Base-by-base conservation (phyloP, 2,329 filamentous ascomycete species). In the Phialocephala subalpina region DNA sequence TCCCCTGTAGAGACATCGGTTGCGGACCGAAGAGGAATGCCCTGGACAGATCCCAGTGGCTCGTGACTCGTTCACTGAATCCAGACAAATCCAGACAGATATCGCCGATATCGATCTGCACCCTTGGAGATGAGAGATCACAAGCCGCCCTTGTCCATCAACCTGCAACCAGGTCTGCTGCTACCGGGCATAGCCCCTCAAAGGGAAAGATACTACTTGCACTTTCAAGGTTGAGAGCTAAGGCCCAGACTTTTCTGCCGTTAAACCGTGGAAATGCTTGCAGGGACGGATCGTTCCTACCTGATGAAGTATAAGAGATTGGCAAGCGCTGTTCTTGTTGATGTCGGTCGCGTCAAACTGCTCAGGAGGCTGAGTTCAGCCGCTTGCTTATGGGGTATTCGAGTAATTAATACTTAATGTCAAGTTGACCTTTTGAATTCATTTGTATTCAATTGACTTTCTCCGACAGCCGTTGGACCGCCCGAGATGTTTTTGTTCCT, bases 111-210 rank as follows among this genome's bases (percentile, higher is more conserved):
- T 53, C 49, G 49, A 53, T 53, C 49, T 53, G 11, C 49, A 27
- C 27, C 49, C 25, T n/a, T 53, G 49, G 49, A 53, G 49, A 53
- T 29, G 49, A 53, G 49, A 53, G 49, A 53, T 53, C 49, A 53
- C 49, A 53, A 53, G 25, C 25, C 18, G 25, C n/a, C 25, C 22
- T 29, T 33, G 38, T 42, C 38, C 3, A 14, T 4, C 12, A 20
- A 6, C 20, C 11, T 42, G 12, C 38, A 6, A 14, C 38, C 12
- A 42, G 38, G 45, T 49, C 45, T 49, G n/a, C 45, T 49, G 45
- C 45, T 22, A 14, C 38, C 49, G 49, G 49, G 29, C 49, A 33
- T 53, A 25, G 27, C 18, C 8, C 49, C 25, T 29, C 11, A 53
- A 53, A 53, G 49, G 49, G 49, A 27, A 49, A 49, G 45, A 49